Conservation (phyloP, 495 filamentous ascomycete species). For the Paragyromitra xinjiangensis region DNA sequence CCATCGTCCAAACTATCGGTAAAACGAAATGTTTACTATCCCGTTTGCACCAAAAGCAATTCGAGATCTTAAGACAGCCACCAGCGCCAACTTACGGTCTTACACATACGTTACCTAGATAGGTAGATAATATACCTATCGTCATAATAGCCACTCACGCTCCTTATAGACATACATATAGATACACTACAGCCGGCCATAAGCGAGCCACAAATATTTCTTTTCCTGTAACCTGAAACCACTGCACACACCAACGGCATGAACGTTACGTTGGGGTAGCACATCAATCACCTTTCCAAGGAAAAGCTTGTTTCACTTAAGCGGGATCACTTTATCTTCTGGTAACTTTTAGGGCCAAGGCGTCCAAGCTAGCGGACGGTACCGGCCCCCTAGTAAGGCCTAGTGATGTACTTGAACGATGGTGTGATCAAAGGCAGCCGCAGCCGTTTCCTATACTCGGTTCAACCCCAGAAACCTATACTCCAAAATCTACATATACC, state of each 20-base stretch:
- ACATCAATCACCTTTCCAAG: conserved; percentile 4
- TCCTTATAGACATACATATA: not conserved
- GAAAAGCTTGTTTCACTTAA: conserved; percentile 27
- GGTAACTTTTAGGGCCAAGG: not conserved
- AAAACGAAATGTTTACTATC: not conserved
- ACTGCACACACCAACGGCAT: not conserved
- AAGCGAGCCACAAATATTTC: conserved; percentile 20
- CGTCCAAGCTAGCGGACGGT: conserved; percentile 21
- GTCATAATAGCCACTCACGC: not conserved
- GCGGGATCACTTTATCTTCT: conserved; percentile 9
- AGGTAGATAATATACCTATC: not conserved
- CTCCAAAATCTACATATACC: not conserved
- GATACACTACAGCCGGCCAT: not conserved
- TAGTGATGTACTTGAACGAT: not conserved
- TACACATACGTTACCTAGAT: not conserved
- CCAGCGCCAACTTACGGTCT: not conserved
- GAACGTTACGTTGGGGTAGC: conserved; percentile 6
- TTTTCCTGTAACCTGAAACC: conserved; percentile 23
- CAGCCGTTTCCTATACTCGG: not conserved
- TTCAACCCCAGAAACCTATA: not conserved
- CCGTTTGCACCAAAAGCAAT: not conserved
- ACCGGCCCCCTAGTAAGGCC: conserved; percentile 11
- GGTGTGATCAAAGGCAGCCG: not conserved
- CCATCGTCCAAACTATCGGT: not conserved
- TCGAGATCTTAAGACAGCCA: not conserved